These are phyloP conservation scores for Mycena vulgaris DNA, from an alignment of 768 basidiomycete genomes.

Conservation along the genomic window DNA sequence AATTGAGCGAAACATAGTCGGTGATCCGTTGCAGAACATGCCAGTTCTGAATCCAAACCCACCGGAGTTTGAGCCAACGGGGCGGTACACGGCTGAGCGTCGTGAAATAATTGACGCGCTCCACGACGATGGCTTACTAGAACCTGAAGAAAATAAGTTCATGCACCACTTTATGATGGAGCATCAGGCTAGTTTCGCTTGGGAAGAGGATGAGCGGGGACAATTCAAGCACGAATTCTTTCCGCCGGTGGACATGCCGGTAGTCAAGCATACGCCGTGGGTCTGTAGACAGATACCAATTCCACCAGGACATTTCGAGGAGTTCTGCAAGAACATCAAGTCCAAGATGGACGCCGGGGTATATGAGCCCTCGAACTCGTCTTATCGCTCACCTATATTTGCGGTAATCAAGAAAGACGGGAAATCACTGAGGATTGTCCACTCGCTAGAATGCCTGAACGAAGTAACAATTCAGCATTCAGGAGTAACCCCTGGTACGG, in stretches of 20 bases:
- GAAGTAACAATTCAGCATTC: slow-evolving; percentile 43
- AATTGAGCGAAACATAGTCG: background rate
- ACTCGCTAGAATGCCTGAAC: slow-evolving; percentile 44
- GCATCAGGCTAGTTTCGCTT: slow-evolving; percentile 37
- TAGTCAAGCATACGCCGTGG: slow-evolving; percentile 1
- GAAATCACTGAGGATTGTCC: slow-evolving; percentile 23
- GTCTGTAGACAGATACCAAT: slow-evolving; percentile 35
- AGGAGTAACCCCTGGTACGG: slow-evolving; percentile 29
- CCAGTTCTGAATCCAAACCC: background rate
- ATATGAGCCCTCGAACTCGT: slow-evolving; percentile 14
- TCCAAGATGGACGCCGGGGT: background rate
- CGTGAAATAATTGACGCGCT: background rate
- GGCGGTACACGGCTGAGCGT: background rate
- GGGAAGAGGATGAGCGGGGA: slow-evolving; percentile 37
- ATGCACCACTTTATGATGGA: background rate
- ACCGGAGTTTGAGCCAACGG: too few species aligned
- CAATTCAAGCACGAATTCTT: background rate
- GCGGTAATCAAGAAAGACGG: slow-evolving; percentile 37
- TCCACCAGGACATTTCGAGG: too few species aligned
- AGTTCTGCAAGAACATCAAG: background rate
- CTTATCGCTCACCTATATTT: slow-evolving; percentile 19
- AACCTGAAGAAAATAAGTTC: background rate
- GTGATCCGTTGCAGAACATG: background rate
- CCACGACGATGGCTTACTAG: background rate
- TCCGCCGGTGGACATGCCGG: too few species aligned